Evolutionary conservation across 75 land plant genomes (phyloP).

Genomic region (Cunninghamia lanceolata): DNA sequence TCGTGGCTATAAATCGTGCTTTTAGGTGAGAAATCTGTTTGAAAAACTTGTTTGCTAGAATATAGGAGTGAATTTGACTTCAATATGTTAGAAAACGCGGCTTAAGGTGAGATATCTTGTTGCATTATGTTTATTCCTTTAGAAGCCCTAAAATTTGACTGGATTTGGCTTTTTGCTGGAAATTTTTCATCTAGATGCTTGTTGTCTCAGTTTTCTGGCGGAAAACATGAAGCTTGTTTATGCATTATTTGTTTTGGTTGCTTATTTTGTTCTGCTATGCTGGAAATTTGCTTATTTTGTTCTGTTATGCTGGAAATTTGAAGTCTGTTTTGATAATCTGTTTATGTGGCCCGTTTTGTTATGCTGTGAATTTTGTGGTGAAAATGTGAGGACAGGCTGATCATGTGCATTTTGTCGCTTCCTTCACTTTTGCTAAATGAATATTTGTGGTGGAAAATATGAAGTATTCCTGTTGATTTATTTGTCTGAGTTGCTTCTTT

Average conservation of each 20-base stretch:
- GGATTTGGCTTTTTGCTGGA: background rate
- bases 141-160: background rate
- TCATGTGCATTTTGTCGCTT: no score
- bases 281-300: background rate
- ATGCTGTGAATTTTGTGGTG: background rate
- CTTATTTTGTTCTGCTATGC: background rate
- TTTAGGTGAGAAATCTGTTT: background rate
- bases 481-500: background rate
- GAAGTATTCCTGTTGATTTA: background rate
- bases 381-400: no score
- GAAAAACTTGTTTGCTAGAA: background rate
- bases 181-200: background rate
- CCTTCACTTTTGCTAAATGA: no score
- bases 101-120: background rate
- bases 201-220: background rate
- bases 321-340: background rate
- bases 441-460: background rate
- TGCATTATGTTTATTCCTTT: no score
- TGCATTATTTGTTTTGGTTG: background rate
- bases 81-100: background rate
- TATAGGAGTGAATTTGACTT: background rate
- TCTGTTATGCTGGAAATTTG: background rate
- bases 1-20: background rate
- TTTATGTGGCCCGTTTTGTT: background rate
- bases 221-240: background rate